Base-by-base conservation (phyloP, 805 yeast genomes). In the Saccharomycopsis selenospora region DNA sequence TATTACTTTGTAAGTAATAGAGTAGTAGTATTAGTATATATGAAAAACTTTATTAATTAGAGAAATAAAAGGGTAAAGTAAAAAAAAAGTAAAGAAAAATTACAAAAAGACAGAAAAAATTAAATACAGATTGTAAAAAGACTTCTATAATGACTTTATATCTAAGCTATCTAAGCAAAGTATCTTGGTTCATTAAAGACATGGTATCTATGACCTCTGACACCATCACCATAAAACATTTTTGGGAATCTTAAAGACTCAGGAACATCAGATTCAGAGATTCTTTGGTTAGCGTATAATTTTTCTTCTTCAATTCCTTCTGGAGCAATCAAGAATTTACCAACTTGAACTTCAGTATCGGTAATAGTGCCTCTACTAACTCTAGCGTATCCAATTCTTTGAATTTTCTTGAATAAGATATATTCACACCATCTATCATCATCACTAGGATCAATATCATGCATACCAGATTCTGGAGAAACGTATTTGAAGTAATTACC, bases 401-500 rank as follows among this genome's bases (percentile, higher is more conserved):
- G 82, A 65, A 93, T 69, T 51, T 84, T 82, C 64, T 90, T 85
- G 76, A 84, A 93, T 55, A 93, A 68, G 54, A 93, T 88, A 67
- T 93, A 93, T 68, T 93, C 95, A 68, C 99, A 93, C 99, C 99
- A 93, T 68, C 99, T 79, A 61, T 93, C 99, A 81, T 90, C 86
- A 63, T 91, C 97, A 5, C 83, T 71, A 40, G 90, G 83, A 64
- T 93, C 99, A 54, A 93, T 89, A 64, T 93, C 99, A 59, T 82
- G 79, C 91, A 93, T 87, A 27, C 95, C 85, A 1, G 91, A 80
- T 56, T 70, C 65, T 44, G 83, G 85, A 59, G 95, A 81, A 17
- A 90, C 96, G 65, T 88, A 88, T 1, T 89, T 89, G 67, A 86
- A 82, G 71, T 91, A 91, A 66, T 93, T 91, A 8, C 97, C 98